These are phyloP conservation scores for Vararia minispora DNA, from an alignment of 768 basidiomycete genomes.

Conservation along the genomic window DNA sequence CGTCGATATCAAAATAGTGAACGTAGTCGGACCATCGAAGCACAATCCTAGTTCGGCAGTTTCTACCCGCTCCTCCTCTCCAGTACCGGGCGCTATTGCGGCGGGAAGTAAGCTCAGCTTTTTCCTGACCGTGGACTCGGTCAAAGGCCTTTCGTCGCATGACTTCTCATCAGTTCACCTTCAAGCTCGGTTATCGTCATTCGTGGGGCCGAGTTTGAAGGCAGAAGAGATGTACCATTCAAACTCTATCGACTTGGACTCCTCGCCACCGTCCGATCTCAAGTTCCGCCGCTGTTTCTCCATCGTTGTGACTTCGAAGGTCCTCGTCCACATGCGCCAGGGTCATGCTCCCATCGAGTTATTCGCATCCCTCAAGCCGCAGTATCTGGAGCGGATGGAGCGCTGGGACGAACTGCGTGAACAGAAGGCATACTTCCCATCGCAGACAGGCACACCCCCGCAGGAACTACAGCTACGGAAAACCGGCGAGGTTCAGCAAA, in stretches of 20 bases:
- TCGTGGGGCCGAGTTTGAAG: constrained; percentile 58
- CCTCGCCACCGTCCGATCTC: constrained; percentile 62
- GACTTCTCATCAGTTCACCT: constrained; percentile 82
- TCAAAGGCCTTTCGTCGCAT: constrained; percentile 83
- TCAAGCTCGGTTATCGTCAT: constrained; percentile 80
- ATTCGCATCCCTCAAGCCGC: constrained; percentile 72
- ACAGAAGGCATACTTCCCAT: constrained; percentile 35
- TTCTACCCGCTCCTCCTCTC: constrained; percentile 69
- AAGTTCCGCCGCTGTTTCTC: constrained; percentile 79
- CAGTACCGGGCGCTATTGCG: constrained; percentile 52
- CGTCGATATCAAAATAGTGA: constrained; percentile 72
- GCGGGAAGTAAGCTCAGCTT: constrained; percentile 77
- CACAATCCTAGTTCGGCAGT: constrained; percentile 48
- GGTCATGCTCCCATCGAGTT: constrained; percentile 85
- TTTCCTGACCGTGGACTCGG: constrained; percentile 73
- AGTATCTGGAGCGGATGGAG: constrained; percentile 82
- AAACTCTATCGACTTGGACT: constrained; percentile 59
- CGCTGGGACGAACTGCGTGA: constrained; percentile 93
- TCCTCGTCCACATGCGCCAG: constrained; percentile 57
- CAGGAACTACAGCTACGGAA: constrained; percentile 22
- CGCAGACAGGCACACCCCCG: constrained; percentile 16
- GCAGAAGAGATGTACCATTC: constrained; percentile 83
- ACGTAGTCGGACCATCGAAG: constrained; percentile 49
- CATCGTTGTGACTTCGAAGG: constrained; percentile 62
- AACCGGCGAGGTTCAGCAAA: constrained; percentile 34